Base-by-base conservation (phyloP, 345 rosid genomes). In the Aquilaria sinensis region DNA sequence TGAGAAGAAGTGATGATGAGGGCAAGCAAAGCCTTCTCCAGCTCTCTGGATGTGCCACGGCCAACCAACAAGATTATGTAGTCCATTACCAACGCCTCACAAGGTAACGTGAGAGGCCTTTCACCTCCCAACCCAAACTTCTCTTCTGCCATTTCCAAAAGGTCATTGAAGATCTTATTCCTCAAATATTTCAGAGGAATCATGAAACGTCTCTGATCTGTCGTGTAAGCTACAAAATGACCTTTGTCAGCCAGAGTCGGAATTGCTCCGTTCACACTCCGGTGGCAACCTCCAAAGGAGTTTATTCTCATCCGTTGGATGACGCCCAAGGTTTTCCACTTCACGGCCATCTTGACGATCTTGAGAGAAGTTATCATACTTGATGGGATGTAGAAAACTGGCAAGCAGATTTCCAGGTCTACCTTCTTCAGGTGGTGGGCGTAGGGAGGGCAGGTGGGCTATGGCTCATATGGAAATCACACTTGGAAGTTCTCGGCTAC, bases 61-160 rank as follows among this genome's bases (percentile, higher is more conserved):
- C 47, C 10, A 41, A 55, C 12, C 14, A 55, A 14, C 30, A 43
- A 55, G 8, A 64, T 15, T 43, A 64, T 14, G 16, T 64, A 64
- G 47, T 69, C 31, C 63, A 69, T 41, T 33, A 69, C 23, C 16
- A 62, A 51, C 31, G 67, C 49, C n/a, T 61, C 62, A 56, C 66
- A 48, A 37, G 12, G 64, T 13, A 67, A 45, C 3, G 47, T 59
- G 32, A 58, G 41, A 58, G 59, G 64, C 9, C 66, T 66, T 23
- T 61, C 56, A 16, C 66, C 45, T 32, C 55, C 32, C 31, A 61
- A 61, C 48, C 61, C 61, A 55, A 68, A 61, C 56, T 61, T 57
- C 13, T 69, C 72, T 51, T 50, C 62, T 7, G 66, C 54, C 51
- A 55, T 55, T 61, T 55, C 60, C 50, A 68, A 49, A 43, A 68